Evolutionary conservation across 768 basidiomycete genomes (phyloP).

Genomic region (Tremella mesenterica): DNA sequence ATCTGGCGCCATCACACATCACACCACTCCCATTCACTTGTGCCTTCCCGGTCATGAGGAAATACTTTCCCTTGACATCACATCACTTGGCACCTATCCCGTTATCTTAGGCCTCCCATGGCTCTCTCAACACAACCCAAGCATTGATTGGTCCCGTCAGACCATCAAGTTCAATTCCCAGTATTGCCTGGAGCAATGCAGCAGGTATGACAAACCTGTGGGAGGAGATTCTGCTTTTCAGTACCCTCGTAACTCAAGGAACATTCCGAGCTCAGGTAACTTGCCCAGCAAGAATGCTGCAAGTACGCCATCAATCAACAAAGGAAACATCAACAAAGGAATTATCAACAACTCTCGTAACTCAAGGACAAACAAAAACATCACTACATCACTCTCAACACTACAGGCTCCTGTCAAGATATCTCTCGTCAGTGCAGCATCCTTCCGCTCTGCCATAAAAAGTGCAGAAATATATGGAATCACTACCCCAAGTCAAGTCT

Average conservation of each 20-base stretch:
- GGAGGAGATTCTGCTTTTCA: not conserved
- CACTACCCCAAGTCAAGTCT: not conserved
- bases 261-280: constrained; percentile 5
- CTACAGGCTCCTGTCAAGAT: too few relatives aligned
- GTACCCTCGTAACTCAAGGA: not conserved
- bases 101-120: too few relatives aligned
- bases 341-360: not conserved
- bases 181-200: constrained; percentile 3
- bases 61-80: constrained; percentile 6
- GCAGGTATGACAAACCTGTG: not conserved
- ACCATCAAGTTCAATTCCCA: too few relatives aligned
- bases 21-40: not conserved
- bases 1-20: too few relatives aligned
- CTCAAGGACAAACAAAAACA: not conserved
- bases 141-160: too few relatives aligned
- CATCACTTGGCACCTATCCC: not conserved
- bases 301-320: constrained; percentile 1
- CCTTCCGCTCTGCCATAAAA: constrained; percentile 2
- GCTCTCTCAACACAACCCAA: too few relatives aligned
- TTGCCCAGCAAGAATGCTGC: constrained; percentile 1
- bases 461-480: constrained; percentile 1
- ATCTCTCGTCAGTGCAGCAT: not conserved
- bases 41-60: not conserved
- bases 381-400: not conserved
- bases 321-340: not conserved